phyloP scores from a whole-genome alignment of 768 basidiomycete species.

The Sutorius australiensis region DNA sequence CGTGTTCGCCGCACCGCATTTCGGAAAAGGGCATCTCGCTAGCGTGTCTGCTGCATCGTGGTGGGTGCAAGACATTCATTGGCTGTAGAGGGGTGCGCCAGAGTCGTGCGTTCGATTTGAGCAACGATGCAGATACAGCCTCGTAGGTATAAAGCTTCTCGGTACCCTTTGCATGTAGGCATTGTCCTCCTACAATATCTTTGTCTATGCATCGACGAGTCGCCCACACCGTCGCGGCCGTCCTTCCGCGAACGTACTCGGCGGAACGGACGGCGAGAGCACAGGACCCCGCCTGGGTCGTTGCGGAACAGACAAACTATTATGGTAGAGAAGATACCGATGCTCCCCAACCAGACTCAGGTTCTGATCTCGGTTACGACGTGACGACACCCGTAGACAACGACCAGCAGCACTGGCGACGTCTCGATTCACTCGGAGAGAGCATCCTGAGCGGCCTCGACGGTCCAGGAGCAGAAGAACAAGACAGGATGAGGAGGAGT shows the following conservation, averaged over 20 bases:
- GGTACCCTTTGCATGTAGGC: slow-evolving; percentile 1
- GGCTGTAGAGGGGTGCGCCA: slow-evolving; percentile 13
- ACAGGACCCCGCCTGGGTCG: slow-evolving; percentile 19
- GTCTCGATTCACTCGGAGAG: slow-evolving; percentile 30
- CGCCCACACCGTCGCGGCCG: slow-evolving; percentile 29
- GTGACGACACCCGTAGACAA: slow-evolving; percentile 18
- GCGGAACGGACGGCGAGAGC: slow-evolving; percentile 12
- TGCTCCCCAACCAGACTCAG: slow-evolving; percentile 9
- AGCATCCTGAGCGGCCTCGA: slow-evolving; percentile 32
- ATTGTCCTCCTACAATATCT: neutral
- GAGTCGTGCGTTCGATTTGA: slow-evolving; percentile 14
- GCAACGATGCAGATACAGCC: slow-evolving; percentile 24
- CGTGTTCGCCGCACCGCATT: slow-evolving; percentile 9
- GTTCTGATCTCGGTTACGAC: slow-evolving; percentile 22
- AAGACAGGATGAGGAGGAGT: slow-evolving; percentile 25
- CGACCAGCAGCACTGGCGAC: slow-evolving; percentile 28
- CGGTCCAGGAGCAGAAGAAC: slow-evolving; percentile 21
- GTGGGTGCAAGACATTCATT: slow-evolving; percentile 16
- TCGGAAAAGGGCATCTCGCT: slow-evolving; percentile 4
- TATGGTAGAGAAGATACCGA: slow-evolving; percentile 13
- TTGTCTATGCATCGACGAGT: slow-evolving; percentile 30
- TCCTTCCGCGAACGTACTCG: slow-evolving; percentile 21
- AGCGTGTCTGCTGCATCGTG: slow-evolving; percentile 16
- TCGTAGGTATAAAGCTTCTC: slow-evolving; percentile 25
- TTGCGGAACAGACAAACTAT: slow-evolving; percentile 12